phyloP scores from a whole-genome alignment of 352 stramenopile genomes.

The Pythium rishiriense region DNA sequence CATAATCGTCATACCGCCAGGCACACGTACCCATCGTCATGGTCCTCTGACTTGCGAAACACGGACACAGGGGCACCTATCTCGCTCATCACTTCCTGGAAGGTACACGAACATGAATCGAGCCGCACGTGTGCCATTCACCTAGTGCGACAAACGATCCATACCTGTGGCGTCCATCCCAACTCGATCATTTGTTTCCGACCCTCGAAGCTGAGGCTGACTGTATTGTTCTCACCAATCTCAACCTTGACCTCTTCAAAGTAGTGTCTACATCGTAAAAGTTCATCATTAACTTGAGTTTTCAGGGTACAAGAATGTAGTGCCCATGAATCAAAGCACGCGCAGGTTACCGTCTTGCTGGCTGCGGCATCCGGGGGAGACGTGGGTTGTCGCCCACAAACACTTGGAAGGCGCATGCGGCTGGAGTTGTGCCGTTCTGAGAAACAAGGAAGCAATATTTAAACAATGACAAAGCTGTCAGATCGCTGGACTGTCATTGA shows the following conservation, averaged over 20 bases:
- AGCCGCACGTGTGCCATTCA: neutral
- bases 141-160: neutral
- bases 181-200: constrained; percentile 71
- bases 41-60: constrained; percentile 75
- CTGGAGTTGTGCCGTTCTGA: constrained; percentile 76
- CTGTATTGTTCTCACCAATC: constrained; percentile 40
- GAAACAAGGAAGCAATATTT: neutral
- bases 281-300: neutral
- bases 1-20: neutral
- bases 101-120: neutral
- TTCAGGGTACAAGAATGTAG: neutral
- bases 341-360: constrained; percentile 50
- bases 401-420: constrained; percentile 67
- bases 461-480: neutral
- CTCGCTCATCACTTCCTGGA: constrained; percentile 73
- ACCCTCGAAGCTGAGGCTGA: constrained; percentile 46
- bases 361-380: constrained; percentile 35
- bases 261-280: constrained; percentile 46
- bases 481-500: neutral
- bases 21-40: constrained; percentile 52
- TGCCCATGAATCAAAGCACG: neutral
- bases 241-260: constrained; percentile 70
- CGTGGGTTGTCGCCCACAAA: constrained; percentile 57
- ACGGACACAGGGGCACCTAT: constrained; percentile 73
- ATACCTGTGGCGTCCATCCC: constrained; percentile 80